Percentiles rank a stretch among this genome's conserved stretches.
These are phyloP conservation scores for Epichloe elymi DNA, from an alignment of 2,329 filamentous ascomycete species.

Conservation along the genomic window DNA sequence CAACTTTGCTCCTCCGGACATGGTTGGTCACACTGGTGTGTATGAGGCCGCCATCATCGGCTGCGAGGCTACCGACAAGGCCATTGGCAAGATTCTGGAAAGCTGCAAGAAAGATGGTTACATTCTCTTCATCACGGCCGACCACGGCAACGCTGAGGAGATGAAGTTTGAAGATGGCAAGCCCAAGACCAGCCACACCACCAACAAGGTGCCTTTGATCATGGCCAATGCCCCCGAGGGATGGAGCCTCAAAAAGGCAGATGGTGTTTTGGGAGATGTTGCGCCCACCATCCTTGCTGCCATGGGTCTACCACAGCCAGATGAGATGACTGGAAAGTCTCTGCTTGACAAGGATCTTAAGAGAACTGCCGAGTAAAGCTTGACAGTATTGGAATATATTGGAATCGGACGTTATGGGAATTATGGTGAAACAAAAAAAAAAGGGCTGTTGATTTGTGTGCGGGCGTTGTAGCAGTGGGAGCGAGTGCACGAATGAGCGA, in stretches of 20 bases:
- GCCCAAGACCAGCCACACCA: constrained; percentile 96
- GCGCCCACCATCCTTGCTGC: constrained; percentile 83
- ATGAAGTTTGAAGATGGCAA: constrained; percentile 95
- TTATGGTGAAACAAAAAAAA: background rate
- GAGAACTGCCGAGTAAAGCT: constrained; percentile 16
- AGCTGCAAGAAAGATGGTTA: constrained; percentile 90
- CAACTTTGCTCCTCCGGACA: constrained; percentile 98
- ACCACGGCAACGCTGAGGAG: constrained; percentile 97
- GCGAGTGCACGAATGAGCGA: background rate
- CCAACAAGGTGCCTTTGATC: constrained; percentile 93
- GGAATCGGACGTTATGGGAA: too few species aligned
- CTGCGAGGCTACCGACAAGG: constrained; percentile 77
- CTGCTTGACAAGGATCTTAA: constrained; percentile 61
- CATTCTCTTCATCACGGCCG: constrained; percentile 85
- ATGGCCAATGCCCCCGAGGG: constrained; percentile 93
- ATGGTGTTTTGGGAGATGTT: constrained; percentile 91
- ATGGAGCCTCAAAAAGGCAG: constrained; percentile 72
- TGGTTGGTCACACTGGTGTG: constrained; percentile 97
- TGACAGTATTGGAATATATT: too few species aligned
- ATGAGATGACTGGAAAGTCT: constrained; percentile 82
- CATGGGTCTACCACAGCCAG: constrained; percentile 83
- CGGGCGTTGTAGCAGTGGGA: constrained; percentile 1
- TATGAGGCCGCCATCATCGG: constrained; percentile 88
- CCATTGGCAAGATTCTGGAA: constrained; percentile 85
- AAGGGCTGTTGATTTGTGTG: constrained; percentile 4